Percentiles rank a stretch among this genome's conserved stretches.
phyloP scores from a whole-genome alignment of 2,329 filamentous ascomycete species.

The Parastagonospora nodorum region DNA sequence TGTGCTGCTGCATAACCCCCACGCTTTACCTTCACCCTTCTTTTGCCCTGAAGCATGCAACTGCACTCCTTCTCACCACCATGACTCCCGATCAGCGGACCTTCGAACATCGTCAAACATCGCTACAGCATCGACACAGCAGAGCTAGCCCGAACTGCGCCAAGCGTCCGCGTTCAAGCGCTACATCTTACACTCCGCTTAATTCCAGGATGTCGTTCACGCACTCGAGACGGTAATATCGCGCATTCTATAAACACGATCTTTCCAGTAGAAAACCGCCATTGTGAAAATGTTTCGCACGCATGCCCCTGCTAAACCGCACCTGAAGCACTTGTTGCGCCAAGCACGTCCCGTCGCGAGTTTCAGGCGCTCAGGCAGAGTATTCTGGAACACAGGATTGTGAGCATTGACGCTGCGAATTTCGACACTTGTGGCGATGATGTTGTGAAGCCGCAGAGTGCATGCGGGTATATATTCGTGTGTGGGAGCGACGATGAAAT shows the following conservation, averaged over 20 bases:
- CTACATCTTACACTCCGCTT: neutral
- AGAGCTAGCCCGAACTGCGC: no score
- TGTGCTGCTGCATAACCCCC: no score
- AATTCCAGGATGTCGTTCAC: neutral
- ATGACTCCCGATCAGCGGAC: no score
- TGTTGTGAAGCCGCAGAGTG: neutral
- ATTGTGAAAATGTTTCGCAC: neutral
- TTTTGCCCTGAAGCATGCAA: no score
- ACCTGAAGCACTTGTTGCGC: constrained; percentile 20
- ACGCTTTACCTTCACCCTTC: no score
- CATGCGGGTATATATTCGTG: constrained; percentile 9
- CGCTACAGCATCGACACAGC: no score
- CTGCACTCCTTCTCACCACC: no score
- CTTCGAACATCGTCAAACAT: no score
- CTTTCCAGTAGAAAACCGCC: neutral
- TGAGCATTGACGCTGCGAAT: neutral
- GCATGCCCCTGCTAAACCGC: constrained; percentile 9
- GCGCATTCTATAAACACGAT: constrained; percentile 6
- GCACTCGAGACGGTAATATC: neutral
- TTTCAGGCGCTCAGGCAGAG: constrained; percentile 29
- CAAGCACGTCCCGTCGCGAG: constrained; percentile 12
- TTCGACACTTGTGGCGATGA: neutral
- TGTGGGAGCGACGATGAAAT: neutral
- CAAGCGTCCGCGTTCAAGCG: no score
- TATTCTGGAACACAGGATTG: neutral